Conservation (phyloP, 2,329 filamentous ascomycete species). For the Aspergillus transmontanensis region DNA sequence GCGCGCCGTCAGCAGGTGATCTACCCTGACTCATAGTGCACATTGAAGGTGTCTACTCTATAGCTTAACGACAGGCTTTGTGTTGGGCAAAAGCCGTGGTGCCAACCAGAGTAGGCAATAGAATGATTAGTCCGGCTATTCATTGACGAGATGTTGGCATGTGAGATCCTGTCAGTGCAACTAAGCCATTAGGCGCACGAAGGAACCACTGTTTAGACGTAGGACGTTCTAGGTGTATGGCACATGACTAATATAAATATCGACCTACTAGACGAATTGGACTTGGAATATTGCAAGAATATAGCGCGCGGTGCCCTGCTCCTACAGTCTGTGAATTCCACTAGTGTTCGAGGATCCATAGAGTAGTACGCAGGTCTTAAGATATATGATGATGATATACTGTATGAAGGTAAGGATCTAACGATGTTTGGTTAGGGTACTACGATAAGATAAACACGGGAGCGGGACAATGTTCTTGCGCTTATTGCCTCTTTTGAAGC, state of each 20-base stretch:
- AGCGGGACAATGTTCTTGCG: slow-evolving; percentile 73
- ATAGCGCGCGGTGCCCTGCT: slow-evolving; percentile 56
- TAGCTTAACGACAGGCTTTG: slow-evolving; percentile 81
- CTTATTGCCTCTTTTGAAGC: slow-evolving; percentile 67
- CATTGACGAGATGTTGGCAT: slow-evolving; percentile 84
- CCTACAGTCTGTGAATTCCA: slow-evolving; percentile 89
- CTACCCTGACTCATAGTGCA: slow-evolving; percentile 84
- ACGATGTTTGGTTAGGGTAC: neutral
- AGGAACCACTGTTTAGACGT: neutral
- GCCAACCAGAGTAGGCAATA: slow-evolving; percentile 89
- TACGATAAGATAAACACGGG: neutral
- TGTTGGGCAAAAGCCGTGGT: slow-evolving; percentile 74
- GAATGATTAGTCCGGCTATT: slow-evolving; percentile 84
- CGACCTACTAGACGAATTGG: slow-evolving; percentile 71
- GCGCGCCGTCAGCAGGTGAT: slow-evolving; percentile 84
- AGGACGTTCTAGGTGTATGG: slow-evolving; percentile 60
- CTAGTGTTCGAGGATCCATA: slow-evolving; percentile 91
- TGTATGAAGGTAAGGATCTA: neutral
- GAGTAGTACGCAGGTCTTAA: neutral
- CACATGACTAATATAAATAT: slow-evolving; percentile 81
- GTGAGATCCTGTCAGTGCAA: slow-evolving; percentile 67
- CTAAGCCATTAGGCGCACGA: neutral
- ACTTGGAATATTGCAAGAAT: neutral
- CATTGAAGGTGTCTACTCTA: slow-evolving; percentile 93
- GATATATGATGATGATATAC: too few species aligned